Evolutionary conservation across 73 alveolate species (phyloP), one percentile per base, ranked within the genome.

Genomic region (Durusdinium trenchii): DNA sequence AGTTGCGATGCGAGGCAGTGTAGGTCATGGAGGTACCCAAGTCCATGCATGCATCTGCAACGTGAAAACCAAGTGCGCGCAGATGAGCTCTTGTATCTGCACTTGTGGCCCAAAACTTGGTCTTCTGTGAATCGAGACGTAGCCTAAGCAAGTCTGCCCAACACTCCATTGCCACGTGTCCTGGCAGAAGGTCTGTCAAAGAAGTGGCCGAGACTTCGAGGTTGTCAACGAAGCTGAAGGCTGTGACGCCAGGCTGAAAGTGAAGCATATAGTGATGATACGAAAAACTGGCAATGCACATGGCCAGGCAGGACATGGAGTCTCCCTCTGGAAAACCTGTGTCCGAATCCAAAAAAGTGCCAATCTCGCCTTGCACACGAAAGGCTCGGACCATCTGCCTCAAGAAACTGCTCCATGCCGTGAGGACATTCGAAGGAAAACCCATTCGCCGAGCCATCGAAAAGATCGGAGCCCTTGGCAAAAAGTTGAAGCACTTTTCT

Each of bases 11-110:
- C 35, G 9, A 23, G 2, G 69, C 69, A 1, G 69, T 43, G 38
- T 79, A 79, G 69, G 28, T 45, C 90, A 79, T 79, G 69, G 90
- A 6, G 9, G 90, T 67, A 1, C 90, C 90, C 12, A 48, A 67
- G 28, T 79, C 90, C 45, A 26, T 6, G 48, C 69, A 43, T 0
- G n/a, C 23, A 1, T 7, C 46, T 6, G 30, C 69, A 43, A 79
- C 90, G 1, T 42, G 67, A 6, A 47, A 10, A 47, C 69, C 69
- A 12, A 79, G 52, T 1, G 46, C 62, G 14, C 6, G 46, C 69
- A 79, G 26, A 23, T 43, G 36, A 12, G 20, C 48, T 26, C 90
- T 62, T 28, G 12, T 47, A 20, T 45, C 26, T 2, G 90, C 69
- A 16, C 9, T 48, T 32, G 48, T 1, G 28, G 90, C 90, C 90